These are phyloP conservation scores for Phytophthora palmivora DNA, from an alignment of 352 stramenopile genomes.

Conservation along the genomic window DNA sequence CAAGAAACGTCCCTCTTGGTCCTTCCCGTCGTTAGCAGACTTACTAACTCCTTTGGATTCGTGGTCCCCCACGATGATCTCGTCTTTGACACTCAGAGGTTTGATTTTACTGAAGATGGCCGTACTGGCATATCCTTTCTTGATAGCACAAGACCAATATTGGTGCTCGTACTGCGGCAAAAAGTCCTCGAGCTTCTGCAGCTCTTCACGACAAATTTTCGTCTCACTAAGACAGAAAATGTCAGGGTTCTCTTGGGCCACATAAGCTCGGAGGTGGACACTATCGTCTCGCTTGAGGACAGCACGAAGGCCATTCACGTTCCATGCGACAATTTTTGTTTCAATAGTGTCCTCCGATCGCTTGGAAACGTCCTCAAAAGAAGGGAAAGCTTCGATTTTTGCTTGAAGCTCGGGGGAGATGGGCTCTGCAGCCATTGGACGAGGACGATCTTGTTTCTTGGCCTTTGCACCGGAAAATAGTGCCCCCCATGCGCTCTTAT, in stretches of 20 bases:
- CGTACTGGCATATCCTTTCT: slow-evolving; percentile 85
- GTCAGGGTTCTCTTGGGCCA: slow-evolving; percentile 81
- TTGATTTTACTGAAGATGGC: slow-evolving; percentile 78
- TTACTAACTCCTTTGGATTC: slow-evolving; percentile 37
- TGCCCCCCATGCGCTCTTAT: slow-evolving; percentile 50
- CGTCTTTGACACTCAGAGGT: slow-evolving; percentile 71
- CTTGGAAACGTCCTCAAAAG: slow-evolving; percentile 59
- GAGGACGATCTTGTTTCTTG: slow-evolving; percentile 26
- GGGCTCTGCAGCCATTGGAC: slow-evolving; percentile 28
- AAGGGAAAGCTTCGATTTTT: slow-evolving; percentile 54
- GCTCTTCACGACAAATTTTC: slow-evolving; percentile 79
- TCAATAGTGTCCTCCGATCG: slow-evolving; percentile 13
- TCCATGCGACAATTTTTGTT: slow-evolving; percentile 78
- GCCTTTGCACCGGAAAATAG: slow-evolving; percentile 38
- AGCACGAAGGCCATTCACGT: slow-evolving; percentile 85
- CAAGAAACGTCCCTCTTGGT: slow-evolving; percentile 83
- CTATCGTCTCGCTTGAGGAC: slow-evolving; percentile 76
- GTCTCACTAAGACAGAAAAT: slow-evolving; percentile 88
- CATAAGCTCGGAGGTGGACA: slow-evolving; percentile 74
- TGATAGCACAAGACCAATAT: slow-evolving; percentile 78
- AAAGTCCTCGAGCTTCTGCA: slow-evolving; percentile 78
- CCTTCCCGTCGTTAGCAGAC: slow-evolving; percentile 40
- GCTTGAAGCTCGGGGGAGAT: slow-evolving; percentile 52
- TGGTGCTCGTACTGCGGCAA: slow-evolving; percentile 79
- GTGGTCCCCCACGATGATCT: slow-evolving; percentile 61